Evolutionary conservation across 768 basidiomycete species (phyloP), one percentile per base, ranked within the genome.

Genomic region (Rhizopogon salebrosus): DNA sequence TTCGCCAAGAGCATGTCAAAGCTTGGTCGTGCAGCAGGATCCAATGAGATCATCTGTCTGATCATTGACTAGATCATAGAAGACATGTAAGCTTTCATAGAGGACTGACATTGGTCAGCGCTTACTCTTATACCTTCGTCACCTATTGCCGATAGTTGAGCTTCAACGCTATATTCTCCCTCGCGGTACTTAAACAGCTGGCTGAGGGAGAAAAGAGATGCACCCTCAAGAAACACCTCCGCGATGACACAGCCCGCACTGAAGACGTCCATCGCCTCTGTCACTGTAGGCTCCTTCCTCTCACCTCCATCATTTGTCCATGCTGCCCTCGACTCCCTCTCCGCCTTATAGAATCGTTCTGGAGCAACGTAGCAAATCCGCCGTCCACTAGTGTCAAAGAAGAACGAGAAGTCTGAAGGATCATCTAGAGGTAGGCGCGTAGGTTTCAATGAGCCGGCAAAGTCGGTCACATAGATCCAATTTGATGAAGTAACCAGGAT

Each of bases 201-300:
- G 65, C 92, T 93, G 45, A 99, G 77, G 0, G 89, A 92, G 73
- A 98, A 98, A 49, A 97, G 76, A 3, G 89, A 89, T 0, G 90
- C 85, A 2, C 97, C 97, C 64, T 99, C 97, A 54, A 94, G 75
- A 73, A 97, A 98, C 56, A 99, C 77, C 69, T 99, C 97, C 1
- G 94, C 92, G 34, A 98, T 81, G 13, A 98, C 94, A 65, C 95
- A 98, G 22, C 97, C 97, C 0, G 81, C 80, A 57, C 93, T 92
- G 63, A 98, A 99, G 48, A 94, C 89, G 66, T 99, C 97, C 97
- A 99, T 99, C 3, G 89, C 80, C 70, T 99, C 93, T 1, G 93
- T 95, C 23, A 98, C 86, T 59, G 78, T 84, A 1, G 84, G 86
- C 54, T 97, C 89, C 40, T 87, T 72, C 66, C 82, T 84, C 18